These are phyloP conservation scores for Tetrahymena borealis DNA, from an alignment of 73 alveolate genomes.

Conservation along the genomic window DNA sequence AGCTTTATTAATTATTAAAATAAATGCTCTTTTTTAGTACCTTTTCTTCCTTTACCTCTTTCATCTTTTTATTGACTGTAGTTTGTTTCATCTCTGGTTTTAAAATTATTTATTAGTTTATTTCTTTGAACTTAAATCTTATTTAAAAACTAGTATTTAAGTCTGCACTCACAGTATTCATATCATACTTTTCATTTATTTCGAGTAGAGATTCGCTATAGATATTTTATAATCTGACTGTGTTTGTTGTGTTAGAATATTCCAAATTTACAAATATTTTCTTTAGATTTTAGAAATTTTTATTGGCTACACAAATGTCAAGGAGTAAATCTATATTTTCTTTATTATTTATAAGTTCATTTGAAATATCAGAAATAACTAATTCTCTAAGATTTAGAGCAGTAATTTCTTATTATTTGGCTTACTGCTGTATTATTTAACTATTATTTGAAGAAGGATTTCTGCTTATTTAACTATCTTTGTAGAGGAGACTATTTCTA, in stretches of 20 bases:
- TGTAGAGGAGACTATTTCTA: background rate
- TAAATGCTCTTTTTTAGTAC: background rate
- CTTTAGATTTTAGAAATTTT: background rate
- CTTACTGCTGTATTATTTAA: background rate
- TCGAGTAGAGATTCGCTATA: background rate
- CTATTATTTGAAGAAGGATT: background rate
- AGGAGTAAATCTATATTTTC: background rate
- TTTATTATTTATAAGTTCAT: background rate
- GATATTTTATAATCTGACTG: background rate
- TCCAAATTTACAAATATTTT: background rate
- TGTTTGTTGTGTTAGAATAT: background rate
- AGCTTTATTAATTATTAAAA: background rate
- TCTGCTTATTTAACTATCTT: background rate
- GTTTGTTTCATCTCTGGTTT: background rate
- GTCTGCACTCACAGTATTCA: background rate
- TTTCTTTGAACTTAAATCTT: background rate
- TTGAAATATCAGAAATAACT: background rate
- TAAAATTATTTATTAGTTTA: background rate
- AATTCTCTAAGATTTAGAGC: background rate
- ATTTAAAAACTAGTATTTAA: background rate
- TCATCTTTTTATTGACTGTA: background rate
- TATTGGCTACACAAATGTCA: background rate
- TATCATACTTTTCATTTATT: background rate
- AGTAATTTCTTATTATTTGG: background rate
- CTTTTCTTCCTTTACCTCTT: background rate